Conservation (phyloP, 305 asterid species). For the Ilex paraguariensis region DNA sequence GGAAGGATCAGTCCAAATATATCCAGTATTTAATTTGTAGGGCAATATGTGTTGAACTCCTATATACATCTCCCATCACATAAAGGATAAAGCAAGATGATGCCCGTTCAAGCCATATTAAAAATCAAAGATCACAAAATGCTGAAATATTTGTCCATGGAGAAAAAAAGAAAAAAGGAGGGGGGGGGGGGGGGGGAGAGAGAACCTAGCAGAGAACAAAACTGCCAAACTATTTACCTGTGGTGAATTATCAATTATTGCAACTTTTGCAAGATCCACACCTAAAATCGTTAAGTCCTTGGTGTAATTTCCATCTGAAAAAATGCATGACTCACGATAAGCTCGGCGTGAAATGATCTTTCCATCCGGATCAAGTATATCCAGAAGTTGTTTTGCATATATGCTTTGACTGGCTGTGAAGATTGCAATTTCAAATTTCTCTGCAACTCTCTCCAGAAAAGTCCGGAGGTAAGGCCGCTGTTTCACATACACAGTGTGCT, state of each 20-base stretch:
- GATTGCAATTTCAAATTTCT: slow-evolving; percentile 78
- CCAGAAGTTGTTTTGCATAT: slow-evolving; percentile 79
- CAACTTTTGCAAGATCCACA: slow-evolving; percentile 89
- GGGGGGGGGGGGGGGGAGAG: too few relatives aligned
- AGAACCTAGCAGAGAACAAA: too few relatives aligned
- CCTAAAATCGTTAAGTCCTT: slow-evolving; percentile 93
- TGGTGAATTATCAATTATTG: slow-evolving; percentile 85
- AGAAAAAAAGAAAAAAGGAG: too few relatives aligned
- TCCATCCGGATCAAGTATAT: slow-evolving; percentile 87
- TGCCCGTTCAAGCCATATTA: too few relatives aligned
- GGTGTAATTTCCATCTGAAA: slow-evolving; percentile 67
- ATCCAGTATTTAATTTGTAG: too few relatives aligned
- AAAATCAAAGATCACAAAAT: too few relatives aligned
- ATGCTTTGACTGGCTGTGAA: slow-evolving; percentile 99
- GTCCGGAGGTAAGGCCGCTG: slow-evolving; percentile 79
- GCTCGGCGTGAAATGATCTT: slow-evolving; percentile 76
- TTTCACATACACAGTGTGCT: slow-evolving; percentile 76
- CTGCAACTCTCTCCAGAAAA: slow-evolving; percentile 79
- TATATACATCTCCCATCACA: too few relatives aligned
- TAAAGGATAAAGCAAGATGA: too few relatives aligned
- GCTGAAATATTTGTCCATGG: too few relatives aligned
- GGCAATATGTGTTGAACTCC: too few relatives aligned
- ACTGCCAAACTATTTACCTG: slow-evolving; percentile 47
- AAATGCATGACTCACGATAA: slow-evolving; percentile 89
- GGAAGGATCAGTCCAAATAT: too few relatives aligned